A percentile compares a stretch with the other conserved stretches of the same genome.
Conservation (phyloP, 345 rosid species). For the Heritiera fomes region DNA sequence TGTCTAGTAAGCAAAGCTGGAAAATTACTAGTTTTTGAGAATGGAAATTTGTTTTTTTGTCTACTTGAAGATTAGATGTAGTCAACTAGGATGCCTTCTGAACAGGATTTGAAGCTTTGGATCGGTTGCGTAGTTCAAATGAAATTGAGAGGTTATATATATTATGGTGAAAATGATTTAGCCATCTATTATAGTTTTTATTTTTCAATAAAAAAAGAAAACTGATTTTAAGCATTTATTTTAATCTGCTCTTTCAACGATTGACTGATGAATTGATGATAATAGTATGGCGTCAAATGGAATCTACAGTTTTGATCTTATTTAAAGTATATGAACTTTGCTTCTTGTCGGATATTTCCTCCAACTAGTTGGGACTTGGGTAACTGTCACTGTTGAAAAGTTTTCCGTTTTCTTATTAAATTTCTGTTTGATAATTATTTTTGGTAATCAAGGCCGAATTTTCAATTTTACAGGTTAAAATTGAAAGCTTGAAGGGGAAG, state of each 20-base stretch:
- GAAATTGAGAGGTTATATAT: not conserved
- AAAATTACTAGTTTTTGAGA: not conserved
- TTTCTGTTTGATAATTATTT: not conserved
- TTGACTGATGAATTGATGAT: not conserved
- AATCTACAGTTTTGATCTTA: not conserved
- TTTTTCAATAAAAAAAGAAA: too few species aligned
- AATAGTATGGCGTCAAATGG: not conserved
- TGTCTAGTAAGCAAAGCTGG: not conserved
- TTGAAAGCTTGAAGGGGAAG: constrained; percentile 73
- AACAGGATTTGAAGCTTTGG: not conserved
- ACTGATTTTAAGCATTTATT: not conserved
- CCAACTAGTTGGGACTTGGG: constrained; percentile 53
- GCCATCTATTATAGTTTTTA: not conserved
- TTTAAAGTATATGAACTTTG: not conserved
- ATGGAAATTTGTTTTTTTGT: not conserved
- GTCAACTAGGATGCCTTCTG: not conserved
- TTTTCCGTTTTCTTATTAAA: constrained; percentile 44
- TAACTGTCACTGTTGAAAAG: constrained; percentile 32
- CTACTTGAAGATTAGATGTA: not conserved
- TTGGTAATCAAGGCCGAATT: constrained; percentile 12
- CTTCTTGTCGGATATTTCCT: not conserved
- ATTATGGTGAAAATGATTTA: not conserved
- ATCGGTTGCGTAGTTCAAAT: not conserved
- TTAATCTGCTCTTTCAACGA: not conserved
- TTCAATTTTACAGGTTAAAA: constrained; percentile 47